phyloP scores from a whole-genome alignment of 495 filamentous ascomycete species.

The Penicillium flavigenum region DNA sequence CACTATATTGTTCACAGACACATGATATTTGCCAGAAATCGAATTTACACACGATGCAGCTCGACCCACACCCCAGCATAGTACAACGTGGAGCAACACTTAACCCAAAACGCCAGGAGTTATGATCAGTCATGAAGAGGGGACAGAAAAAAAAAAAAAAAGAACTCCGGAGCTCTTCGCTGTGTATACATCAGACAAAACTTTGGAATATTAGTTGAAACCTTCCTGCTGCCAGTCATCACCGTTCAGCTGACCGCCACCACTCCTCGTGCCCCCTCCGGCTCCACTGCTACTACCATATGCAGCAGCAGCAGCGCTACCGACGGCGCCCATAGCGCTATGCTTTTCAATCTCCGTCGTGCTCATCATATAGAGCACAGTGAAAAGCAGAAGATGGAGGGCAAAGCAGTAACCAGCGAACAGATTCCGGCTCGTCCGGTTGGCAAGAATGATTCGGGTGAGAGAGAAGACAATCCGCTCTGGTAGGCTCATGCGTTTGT shows the following conservation, averaged over 20 bases:
- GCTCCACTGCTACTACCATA: constrained; percentile 33
- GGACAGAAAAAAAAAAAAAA: constrained; percentile 7
- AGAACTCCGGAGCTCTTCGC: constrained; percentile 25
- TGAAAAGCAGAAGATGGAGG: constrained; percentile 82
- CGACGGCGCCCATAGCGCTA: constrained; percentile 47
- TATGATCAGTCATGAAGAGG: constrained; percentile 16
- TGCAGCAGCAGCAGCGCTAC: constrained; percentile 44
- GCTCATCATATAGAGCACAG: constrained; percentile 82
- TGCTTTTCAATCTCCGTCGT: constrained; percentile 59
- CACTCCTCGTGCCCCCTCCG: constrained; percentile 35
- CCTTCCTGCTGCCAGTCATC: constrained; percentile 64
- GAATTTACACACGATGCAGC: constrained; percentile 9
- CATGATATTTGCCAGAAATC: constrained; percentile 6
- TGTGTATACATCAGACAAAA: constrained; percentile 17
- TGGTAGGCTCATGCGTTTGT: constrained; percentile 89
- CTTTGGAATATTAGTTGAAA: constrained; percentile 37
- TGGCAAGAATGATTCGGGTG: constrained; percentile 87
- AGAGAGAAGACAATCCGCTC: constrained; percentile 89
- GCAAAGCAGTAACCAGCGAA: constrained; percentile 94
- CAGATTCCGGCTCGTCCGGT: constrained; percentile 83
- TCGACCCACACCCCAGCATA: constrained; percentile 12
- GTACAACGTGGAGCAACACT: constrained; percentile 9
- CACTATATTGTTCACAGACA: not conserved
- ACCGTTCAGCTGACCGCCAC: constrained; percentile 44
- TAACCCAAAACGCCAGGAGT: constrained; percentile 23